Base-by-base conservation (phyloP, 805 yeast species). In the Candida sanyiensis region DNA sequence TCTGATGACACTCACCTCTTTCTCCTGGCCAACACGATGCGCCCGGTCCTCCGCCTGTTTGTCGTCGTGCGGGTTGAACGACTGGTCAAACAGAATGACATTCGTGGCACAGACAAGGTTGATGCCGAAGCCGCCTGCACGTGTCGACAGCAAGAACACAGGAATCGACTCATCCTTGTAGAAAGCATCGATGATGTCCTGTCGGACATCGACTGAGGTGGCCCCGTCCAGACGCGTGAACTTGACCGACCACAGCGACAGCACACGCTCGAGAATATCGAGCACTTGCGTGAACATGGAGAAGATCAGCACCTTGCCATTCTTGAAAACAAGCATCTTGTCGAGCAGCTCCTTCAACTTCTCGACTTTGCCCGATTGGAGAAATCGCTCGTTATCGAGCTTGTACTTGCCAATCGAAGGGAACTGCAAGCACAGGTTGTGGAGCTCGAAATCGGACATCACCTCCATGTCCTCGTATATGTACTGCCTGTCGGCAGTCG, bases 51-150 rank as follows among this genome's bases (percentile, higher is more conserved):
- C 97, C 2, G 99, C 99, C 64, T 93, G 99, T 56, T 83, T 83
- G 57, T 93, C 99, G 59, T 93, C 98, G 60, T 93, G 98, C 0
- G 99, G 99, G 56, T 93, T 93, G 66, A 93, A 93, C 36, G 94
- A 81, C 58, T 88, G 90, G 58, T 93, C 99, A 56, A 80, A 89
- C 23, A 93, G 84, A 38, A 93, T 71, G 2, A 93, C 98, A 44
- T 81, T 77, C 57, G 87, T 90, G 7, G 99, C 97, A 56, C 95
- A 93, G 1, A 95, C 93, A 52, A 93, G 71, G 56, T 93, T 93
- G 62, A 93, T 93, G 42, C 99, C 99, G 63, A 93, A 93, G 1
- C 99, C 99, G 57, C 99, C 99, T 1, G 98, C 97, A 57, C 86
- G 87, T 4, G 99, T 93, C 9, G 96, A 86, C 31, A 93, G 66